phyloP scores from a whole-genome alignment of 228 moss, liverwort and hornwort genomes.

The Sphagnum fallax region DNA sequence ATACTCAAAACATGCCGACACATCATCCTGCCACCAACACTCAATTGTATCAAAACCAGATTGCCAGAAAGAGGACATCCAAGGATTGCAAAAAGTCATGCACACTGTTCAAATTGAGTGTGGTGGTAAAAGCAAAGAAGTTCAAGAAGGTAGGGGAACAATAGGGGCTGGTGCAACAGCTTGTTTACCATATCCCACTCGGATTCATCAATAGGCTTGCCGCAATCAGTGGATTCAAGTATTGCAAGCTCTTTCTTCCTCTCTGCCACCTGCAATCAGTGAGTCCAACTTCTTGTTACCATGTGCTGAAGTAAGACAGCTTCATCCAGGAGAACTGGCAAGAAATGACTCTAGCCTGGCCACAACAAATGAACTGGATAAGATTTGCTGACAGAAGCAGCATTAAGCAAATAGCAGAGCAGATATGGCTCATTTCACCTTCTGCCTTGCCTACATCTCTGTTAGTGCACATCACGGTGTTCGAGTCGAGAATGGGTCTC shows the following conservation, averaged over 20 bases:
- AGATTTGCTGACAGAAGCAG: not conserved
- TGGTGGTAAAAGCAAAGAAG: not conserved
- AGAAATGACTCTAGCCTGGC: not conserved
- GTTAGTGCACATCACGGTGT: too few relatives aligned
- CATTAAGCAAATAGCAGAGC: not conserved
- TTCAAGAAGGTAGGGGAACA: not conserved
- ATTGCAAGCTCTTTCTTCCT: slow-evolving; percentile 81
- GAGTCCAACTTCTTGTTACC: not conserved
- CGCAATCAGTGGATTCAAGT: slow-evolving; percentile 86
- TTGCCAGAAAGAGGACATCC: not conserved
- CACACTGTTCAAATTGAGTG: not conserved
- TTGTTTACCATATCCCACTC: slow-evolving; percentile 75
- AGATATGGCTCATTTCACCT: too few relatives aligned
- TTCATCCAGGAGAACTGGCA: not conserved
- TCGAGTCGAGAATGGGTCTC: too few relatives aligned
- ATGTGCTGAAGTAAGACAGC: not conserved
- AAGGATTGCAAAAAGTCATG: not conserved
- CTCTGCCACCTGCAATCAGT: slow-evolving; percentile 54
- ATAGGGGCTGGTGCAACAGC: not conserved
- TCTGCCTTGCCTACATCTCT: too few relatives aligned
- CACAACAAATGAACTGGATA: not conserved
- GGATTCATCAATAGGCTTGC: slow-evolving; percentile 95
- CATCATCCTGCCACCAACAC: slow-evolving; percentile 69
- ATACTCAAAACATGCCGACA: slow-evolving; percentile 95
- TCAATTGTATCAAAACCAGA: not conserved